Evolutionary conservation across 352 stramenopile species (phyloP).

Genomic region (Paralagenidium karlingii): DNA sequence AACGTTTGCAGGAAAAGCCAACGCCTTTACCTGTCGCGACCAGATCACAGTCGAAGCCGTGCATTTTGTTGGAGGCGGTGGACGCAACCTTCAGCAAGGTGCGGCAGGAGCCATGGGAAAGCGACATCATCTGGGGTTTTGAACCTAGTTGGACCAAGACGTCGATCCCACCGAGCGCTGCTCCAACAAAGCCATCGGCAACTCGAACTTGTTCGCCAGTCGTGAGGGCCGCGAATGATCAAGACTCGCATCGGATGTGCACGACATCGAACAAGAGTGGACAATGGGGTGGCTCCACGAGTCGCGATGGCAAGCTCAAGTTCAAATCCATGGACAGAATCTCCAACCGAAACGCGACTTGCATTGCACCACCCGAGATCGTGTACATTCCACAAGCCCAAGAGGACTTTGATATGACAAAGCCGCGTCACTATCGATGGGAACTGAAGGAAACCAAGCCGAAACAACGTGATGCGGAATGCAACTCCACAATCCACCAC

Average conservation of each 20-base stretch:
- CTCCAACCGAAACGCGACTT: neutral
- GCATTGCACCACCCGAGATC: neutral
- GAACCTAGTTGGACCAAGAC: too few relatives aligned
- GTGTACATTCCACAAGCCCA: too few relatives aligned
- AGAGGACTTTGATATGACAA: conserved; percentile 64
- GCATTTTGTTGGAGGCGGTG: conserved; percentile 8
- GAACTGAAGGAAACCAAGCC: conserved; percentile 21
- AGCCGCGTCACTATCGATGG: conserved; percentile 65
- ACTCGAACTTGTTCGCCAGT: too few relatives aligned
- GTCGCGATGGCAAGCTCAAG: too few relatives aligned
- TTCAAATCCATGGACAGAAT: too few relatives aligned
- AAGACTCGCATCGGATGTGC: too few relatives aligned
- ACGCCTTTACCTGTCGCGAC: conserved; percentile 49
- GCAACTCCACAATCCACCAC: neutral
- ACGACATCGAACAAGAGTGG: too few relatives aligned
- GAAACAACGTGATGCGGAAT: neutral
- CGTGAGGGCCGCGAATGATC: too few relatives aligned
- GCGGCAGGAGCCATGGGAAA: conserved; percentile 69
- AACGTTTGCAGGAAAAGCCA: conserved; percentile 39
- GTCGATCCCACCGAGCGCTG: conserved; percentile 17
- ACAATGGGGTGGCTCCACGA: too few relatives aligned
- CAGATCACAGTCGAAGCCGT: conserved; percentile 9
- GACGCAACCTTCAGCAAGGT: conserved; percentile 70
- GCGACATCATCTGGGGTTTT: conserved; percentile 67
- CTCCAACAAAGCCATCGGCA: conserved; percentile 12